Conservation (phyloP, 2,329 filamentous ascomycete species). For the Didymella pomorum region DNA sequence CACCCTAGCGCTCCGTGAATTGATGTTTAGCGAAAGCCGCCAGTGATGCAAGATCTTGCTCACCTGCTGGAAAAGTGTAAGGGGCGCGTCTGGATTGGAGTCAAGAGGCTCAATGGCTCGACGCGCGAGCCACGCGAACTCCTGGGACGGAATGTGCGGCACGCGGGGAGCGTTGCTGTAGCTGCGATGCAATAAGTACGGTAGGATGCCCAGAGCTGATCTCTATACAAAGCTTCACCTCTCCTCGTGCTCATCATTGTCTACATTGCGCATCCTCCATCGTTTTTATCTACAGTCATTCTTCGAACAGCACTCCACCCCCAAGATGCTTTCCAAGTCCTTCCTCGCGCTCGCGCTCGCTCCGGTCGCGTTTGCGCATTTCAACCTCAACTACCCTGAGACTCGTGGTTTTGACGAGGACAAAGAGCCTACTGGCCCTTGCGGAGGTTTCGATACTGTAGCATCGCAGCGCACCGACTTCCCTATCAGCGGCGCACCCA, state of each 20-base stretch:
- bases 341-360: conserved; percentile 53
- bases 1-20: conserved; percentile 18
- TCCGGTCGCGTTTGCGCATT: conserved; percentile 62
- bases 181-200: conserved; percentile 41
- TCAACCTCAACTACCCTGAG: conserved; percentile 62
- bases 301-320: conserved; percentile 4
- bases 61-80: conserved; percentile 31
- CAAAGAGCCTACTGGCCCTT: conserved; percentile 57
- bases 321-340: conserved; percentile 44
- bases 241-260: background rate
- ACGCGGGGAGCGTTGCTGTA: conserved; percentile 26
- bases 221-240: conserved; percentile 11
- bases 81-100: conserved; percentile 22
- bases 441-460: conserved; percentile 59
- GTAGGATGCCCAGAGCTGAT: conserved; percentile 25
- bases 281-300: background rate
- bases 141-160: conserved; percentile 39
- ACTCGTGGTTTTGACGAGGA: conserved; percentile 60
- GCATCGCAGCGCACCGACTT: conserved; percentile 57
- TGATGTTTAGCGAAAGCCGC: conserved; percentile 26
- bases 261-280: background rate
- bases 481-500: conserved; percentile 59
- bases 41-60: conserved; percentile 32
- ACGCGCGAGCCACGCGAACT: conserved; percentile 35
- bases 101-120: conserved; percentile 29